phyloP scores from a whole-genome alignment of 1,139 yeast genomes.

The Wickerhamomyces sp. region DNA sequence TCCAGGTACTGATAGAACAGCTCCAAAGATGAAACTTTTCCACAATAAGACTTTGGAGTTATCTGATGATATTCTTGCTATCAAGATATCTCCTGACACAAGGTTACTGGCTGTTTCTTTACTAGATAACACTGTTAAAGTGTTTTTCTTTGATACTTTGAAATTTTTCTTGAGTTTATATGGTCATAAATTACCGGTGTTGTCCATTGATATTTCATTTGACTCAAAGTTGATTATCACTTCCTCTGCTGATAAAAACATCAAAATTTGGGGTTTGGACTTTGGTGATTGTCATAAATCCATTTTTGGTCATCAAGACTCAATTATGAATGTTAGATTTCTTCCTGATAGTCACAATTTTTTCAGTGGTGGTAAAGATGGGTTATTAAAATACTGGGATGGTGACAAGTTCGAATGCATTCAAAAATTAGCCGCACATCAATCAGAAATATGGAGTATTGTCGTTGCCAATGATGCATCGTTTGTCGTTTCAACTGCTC shows the following conservation, averaged over 20 bases:
- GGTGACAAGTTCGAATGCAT: slow-evolving; percentile 95
- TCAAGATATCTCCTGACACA: slow-evolving; percentile 78
- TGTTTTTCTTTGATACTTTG: slow-evolving; percentile 79
- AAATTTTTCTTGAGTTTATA: slow-evolving; percentile 85
- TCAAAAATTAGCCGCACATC: slow-evolving; percentile 84
- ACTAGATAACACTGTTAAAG: slow-evolving; percentile 90
- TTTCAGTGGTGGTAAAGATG: slow-evolving; percentile 89
- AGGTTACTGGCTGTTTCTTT: slow-evolving; percentile 78
- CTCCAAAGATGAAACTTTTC: slow-evolving; percentile 53
- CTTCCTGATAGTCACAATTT: slow-evolving; percentile 83
- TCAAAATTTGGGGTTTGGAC: slow-evolving; percentile 97
- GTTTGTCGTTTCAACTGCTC: slow-evolving; percentile 81
- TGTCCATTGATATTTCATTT: slow-evolving; percentile 81
- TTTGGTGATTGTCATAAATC: slow-evolving; percentile 98
- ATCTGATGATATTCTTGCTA: slow-evolving; percentile 78
- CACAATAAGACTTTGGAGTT: slow-evolving; percentile 82
- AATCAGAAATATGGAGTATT: slow-evolving; percentile 89
- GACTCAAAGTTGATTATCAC: slow-evolving; percentile 87
- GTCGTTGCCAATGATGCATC: slow-evolving; percentile 71
- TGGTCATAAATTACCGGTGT: slow-evolving; percentile 93
- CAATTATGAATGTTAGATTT: slow-evolving; percentile 83
- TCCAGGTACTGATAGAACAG: slow-evolving; percentile 59
- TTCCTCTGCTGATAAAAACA: slow-evolving; percentile 94
- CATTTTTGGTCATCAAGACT: slow-evolving; percentile 93
- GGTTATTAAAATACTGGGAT: slow-evolving; percentile 91